These are phyloP conservation scores for Trypanosomatidae sp. DNA, from an alignment of 208 protist genomes.

Conservation along the genomic window DNA sequence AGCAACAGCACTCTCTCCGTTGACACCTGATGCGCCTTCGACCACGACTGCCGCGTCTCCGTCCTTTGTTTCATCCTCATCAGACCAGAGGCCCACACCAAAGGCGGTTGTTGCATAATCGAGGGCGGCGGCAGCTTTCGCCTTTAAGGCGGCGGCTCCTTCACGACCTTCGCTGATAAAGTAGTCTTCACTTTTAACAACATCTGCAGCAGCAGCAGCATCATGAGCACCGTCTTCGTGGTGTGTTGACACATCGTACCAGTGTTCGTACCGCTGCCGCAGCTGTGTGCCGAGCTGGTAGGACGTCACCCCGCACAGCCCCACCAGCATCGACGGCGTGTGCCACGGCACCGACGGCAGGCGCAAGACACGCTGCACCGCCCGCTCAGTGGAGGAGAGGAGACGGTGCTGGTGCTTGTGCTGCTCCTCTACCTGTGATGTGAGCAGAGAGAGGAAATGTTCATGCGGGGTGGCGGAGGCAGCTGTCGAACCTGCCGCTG, in stretches of 20 bases:
- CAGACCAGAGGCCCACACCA: too few relatives aligned
- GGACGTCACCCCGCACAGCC: conserved; percentile 14
- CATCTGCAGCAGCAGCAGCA: too few relatives aligned
- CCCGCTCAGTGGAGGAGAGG: conserved; percentile 18
- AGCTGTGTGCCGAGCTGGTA: conserved; percentile 23
- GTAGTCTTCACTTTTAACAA: too few relatives aligned
- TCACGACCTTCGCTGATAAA: too few relatives aligned
- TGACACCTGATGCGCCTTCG: too few relatives aligned
- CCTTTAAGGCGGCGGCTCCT: too few relatives aligned
- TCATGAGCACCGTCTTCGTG: background rate
- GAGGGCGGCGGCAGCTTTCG: too few relatives aligned
- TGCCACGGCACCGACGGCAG: conserved; percentile 14
- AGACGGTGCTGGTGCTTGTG: conserved; percentile 23
- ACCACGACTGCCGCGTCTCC: too few relatives aligned
- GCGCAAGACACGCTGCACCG: conserved; percentile 16
- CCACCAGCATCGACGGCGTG: conserved; percentile 11
- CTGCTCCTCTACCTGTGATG: background rate
- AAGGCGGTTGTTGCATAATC: too few relatives aligned
- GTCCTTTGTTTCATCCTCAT: too few relatives aligned
- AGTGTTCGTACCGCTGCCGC: conserved; percentile 9
- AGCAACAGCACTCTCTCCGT: too few relatives aligned
- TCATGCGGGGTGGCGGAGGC: background rate
- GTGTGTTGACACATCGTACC: background rate
- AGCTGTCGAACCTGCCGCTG: background rate
- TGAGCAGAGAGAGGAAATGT: background rate